Evolutionary conservation across 176 grass and related monocot genomes (phyloP), one percentile per base, ranked within the genome.

Genomic region (Rhynchospora breviuscula): DNA sequence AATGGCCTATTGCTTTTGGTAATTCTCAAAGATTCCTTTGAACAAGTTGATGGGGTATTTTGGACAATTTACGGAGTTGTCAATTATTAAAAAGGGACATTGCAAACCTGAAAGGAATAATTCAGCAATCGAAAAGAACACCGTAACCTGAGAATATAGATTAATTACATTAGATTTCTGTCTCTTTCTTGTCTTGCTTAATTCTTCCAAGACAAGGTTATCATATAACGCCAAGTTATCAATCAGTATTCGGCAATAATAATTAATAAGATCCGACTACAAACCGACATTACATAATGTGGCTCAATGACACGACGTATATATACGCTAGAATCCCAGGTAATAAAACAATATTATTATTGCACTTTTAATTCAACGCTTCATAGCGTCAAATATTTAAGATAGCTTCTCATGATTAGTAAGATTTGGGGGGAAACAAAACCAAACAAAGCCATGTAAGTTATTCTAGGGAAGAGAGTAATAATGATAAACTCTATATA

Each of bases 71-170:
- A 64, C 43, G 43, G 12, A 49, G 17, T 51, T 65, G 60, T 52
- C 80, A 66, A 82, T 82, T 65, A 67, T 82, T 82, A 61, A 67
- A 82, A 65, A 21, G 79, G 61, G 80, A 82, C 59, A 70, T 15
- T 59, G 45, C 11, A 46, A 67, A 62, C 80, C 53, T 65, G 21
- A 82, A 82, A 67, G 46, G 59, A 82, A 66, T 82, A 82, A 65
- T 67, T 66, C 43, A 67, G 61, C 40, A 65, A 26, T 14, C 65
- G 79, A 81, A 81, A 65, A 65, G 59, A 59, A 81, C 78, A 33
- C 15, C 58, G 2, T 60, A 63, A 29, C 78, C 15, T 63, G 58
- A 81, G 78, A 81, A 81, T 62, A 63, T 63, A 60, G 44, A 72
- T 72, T 72, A 72, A 72, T 51, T 75, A 48, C 21, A 75, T 75